These are phyloP conservation scores for Lepidium sativum DNA, from an alignment of 345 rosid species.

Conservation along the genomic window DNA sequence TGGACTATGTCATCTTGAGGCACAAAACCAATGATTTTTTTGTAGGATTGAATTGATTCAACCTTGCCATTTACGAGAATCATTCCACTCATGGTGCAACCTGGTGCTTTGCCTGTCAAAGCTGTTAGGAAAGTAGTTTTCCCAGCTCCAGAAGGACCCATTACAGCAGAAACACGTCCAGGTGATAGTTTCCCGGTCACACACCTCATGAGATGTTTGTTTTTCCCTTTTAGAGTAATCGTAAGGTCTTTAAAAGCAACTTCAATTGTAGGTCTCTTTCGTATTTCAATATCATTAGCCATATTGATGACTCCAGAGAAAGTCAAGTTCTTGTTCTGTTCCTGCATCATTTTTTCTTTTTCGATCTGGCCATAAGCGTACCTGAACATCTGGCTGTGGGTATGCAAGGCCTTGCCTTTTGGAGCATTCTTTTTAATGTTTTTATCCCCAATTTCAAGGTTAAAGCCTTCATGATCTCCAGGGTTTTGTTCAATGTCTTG, in stretches of 20 bases:
- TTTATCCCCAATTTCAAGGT: slow-evolving; percentile 74
- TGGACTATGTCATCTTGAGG: slow-evolving; percentile 99
- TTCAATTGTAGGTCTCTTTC: slow-evolving; percentile 75
- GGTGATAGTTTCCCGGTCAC: slow-evolving; percentile 88
- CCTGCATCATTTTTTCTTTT: slow-evolving; percentile 86
- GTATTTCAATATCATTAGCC: slow-evolving; percentile 61
- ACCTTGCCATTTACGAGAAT: slow-evolving; percentile 79
- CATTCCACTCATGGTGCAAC: slow-evolving; percentile 61
- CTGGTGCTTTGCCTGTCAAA: slow-evolving; percentile 80
- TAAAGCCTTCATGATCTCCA: slow-evolving; percentile 58
- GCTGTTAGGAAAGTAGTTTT: slow-evolving; percentile 95
- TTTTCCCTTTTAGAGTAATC: slow-evolving; percentile 67
- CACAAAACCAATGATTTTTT: slow-evolving; percentile 86
- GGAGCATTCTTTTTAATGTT: slow-evolving; percentile 59
- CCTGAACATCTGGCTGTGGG: slow-evolving; percentile 93
- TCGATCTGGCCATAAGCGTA: slow-evolving; percentile 92
- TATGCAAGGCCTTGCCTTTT: slow-evolving; percentile 70
- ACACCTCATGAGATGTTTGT: slow-evolving; percentile 74
- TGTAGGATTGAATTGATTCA: slow-evolving; percentile 78
- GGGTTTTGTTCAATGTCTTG: slow-evolving; percentile 76
- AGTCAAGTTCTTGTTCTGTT: slow-evolving; percentile 77
- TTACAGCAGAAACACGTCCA: slow-evolving; percentile 91
- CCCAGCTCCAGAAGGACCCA: slow-evolving; percentile 99
- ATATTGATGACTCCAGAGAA: slow-evolving; percentile 85
- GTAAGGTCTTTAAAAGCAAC: slow-evolving; percentile 75